Evolutionary conservation across 768 basidiomycete genomes (phyloP).

Genomic region (Mycena belliarum): DNA sequence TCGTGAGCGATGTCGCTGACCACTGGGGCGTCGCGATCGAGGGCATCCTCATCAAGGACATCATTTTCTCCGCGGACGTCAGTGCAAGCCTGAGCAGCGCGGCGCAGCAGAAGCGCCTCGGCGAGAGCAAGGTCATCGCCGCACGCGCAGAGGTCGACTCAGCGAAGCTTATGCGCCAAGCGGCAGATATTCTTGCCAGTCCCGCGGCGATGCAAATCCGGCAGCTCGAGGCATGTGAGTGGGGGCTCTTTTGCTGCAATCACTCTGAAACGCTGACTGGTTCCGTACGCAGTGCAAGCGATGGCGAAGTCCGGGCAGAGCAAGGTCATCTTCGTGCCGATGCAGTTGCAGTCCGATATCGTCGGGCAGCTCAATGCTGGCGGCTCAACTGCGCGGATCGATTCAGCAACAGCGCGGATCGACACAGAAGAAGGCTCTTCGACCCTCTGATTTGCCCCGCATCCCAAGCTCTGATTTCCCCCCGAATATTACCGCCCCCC

Average conservation of each 20-base stretch:
- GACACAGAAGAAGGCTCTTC: not conserved
- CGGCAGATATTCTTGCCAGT: constrained; percentile 90
- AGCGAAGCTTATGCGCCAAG: constrained; percentile 94
- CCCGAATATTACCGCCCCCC: too few species aligned
- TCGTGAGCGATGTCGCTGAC: constrained; percentile 88
- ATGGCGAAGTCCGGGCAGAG: constrained; percentile 89
- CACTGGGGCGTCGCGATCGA: constrained; percentile 98
- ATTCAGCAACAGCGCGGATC: too few species aligned
- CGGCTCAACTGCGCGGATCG: not conserved
- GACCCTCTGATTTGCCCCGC: too few species aligned
- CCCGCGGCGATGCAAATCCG: constrained; percentile 98
- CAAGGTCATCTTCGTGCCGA: constrained; percentile 95
- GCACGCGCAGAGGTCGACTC: constrained; percentile 95
- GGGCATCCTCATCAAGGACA: constrained; percentile 93
- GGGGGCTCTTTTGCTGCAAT: too few species aligned
- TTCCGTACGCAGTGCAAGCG: constrained; percentile 86
- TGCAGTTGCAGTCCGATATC: constrained; percentile 83
- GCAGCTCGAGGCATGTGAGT: constrained; percentile 79
- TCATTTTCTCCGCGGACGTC: constrained; percentile 90
- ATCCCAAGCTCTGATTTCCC: too few species aligned
- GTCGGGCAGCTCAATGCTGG: constrained; percentile 42
- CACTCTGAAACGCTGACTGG: too few species aligned
- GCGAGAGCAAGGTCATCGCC: constrained; percentile 95
- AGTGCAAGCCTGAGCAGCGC: constrained; percentile 91
- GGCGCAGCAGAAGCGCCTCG: constrained; percentile 95